Evolutionary conservation across 257 asterid genomes (phyloP).

Genomic region (Mitragyna speciosa): DNA sequence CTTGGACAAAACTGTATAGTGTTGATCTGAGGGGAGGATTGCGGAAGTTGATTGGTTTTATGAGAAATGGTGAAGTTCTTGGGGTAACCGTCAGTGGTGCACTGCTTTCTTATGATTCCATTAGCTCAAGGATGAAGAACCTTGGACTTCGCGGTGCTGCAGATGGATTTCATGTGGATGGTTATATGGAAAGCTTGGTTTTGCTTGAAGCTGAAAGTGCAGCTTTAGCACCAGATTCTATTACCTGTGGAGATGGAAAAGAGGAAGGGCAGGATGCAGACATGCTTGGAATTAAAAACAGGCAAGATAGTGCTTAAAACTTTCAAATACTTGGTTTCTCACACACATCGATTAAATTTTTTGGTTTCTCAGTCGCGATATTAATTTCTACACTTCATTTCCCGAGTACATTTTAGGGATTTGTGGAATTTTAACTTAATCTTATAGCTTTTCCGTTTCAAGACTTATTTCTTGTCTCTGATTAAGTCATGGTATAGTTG

Average conservation of each 20-base stretch:
- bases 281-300: neutral
- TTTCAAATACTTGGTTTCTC: neutral
- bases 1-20: slow-evolving; percentile 28
- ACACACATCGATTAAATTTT: too few species aligned
- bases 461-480: neutral
- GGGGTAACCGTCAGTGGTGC: neutral
- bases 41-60: slow-evolving; percentile 21
- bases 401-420: neutral
- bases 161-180: slow-evolving; percentile 23
- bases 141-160: slow-evolving; percentile 27
- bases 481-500: neutral
- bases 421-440: neutral
- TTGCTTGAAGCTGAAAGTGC: slow-evolving; percentile 21
- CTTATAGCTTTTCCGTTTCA: neutral
- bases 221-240: neutral
- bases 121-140: slow-evolving; percentile 5
- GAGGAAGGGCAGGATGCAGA: neutral
- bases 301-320: slow-evolving; percentile 1
- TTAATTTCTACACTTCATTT: neutral
- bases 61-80: slow-evolving; percentile 18
- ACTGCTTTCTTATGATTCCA: slow-evolving; percentile 20
- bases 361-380: neutral
- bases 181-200: slow-evolving; percentile 27
- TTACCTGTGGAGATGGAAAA: neutral
- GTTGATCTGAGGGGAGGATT: slow-evolving; percentile 13